Base-by-base conservation (phyloP, 2,329 filamentous ascomycete genomes). In the Pseudopithomyces maydicus region DNA sequence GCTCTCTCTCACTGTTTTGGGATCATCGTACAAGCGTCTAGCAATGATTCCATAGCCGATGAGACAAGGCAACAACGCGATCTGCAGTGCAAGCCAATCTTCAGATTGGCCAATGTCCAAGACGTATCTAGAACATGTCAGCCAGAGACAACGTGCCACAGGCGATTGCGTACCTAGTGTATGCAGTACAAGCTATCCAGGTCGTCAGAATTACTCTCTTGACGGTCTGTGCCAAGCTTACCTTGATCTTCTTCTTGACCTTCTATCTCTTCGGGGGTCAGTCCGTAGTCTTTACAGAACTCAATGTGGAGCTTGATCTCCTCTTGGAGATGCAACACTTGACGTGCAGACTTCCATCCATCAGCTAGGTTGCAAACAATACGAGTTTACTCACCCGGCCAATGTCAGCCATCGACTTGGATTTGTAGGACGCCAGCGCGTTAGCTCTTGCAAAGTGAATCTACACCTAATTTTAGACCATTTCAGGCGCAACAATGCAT, bases 11-110 rank as follows among this genome's bases (percentile, higher is more conserved):
- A 79, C 68, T 35, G 87, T 89, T n/a, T 79, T 80, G 47, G 83
- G 78, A 59, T 90, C 87, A 14, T 80, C 80, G 65, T 87, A 82
- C 2, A 97, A 81, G 67, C 91, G 84, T 67, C 83, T 82, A 6
- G 91, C 94, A 57, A 96, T 90, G 54, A 86, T 85, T 10, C 89
- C 89, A 73, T 98, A 97, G 41, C 94, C 94, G n/a, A 97, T 84
- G 32, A 97, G 81, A 72, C 94, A 97, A 0, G 94, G 92, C 14
- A 93, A 87, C 52, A 97, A 82, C 4, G 91, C 88, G 59, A 97
- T 81, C 69, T 97, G 92, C 10, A 98, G 83, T 3, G 88, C 92
- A 43, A 97, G 82, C 88, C 89, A 96, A 78, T 97, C 92, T 71
- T 95, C 87, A 1, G 90, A 92, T 66, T 92, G 87, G 6, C 94